A percentile compares a stretch with the other conserved stretches of the same genome.
These are phyloP conservation scores for Fusarium papillatum DNA, from an alignment of 2,329 filamentous ascomycete species.

Conservation along the genomic window DNA sequence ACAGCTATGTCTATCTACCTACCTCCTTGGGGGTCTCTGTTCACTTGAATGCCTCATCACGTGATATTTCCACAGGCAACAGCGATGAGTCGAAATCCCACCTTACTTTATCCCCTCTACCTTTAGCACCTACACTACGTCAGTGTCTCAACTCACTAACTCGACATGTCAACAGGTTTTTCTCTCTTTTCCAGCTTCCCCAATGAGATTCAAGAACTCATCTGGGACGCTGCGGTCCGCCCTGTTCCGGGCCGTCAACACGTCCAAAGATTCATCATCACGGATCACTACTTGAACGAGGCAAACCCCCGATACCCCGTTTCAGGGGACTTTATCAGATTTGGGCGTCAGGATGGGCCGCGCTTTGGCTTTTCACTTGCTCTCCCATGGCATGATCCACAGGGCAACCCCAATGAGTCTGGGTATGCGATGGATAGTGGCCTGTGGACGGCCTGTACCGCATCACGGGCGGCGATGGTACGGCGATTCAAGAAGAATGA, in stretches of 20 bases:
- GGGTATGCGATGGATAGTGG: conserved; percentile 25
- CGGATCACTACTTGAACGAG: conserved; percentile 2
- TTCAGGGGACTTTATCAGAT: neutral
- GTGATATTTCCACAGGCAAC: neutral
- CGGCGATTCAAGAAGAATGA: conserved; percentile 19
- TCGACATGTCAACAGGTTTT: neutral
- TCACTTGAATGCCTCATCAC: neutral
- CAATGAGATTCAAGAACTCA: conserved; percentile 18
- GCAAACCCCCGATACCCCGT: neutral
- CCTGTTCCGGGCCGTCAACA: conserved; percentile 10
- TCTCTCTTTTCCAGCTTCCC: conserved; percentile 6
- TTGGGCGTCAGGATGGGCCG: neutral
- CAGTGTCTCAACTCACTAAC: no score
- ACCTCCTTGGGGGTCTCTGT: no score
- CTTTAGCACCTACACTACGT: neutral
- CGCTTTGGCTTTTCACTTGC: conserved; percentile 1
- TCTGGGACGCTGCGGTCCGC: conserved; percentile 32
- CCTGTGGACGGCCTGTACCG: conserved; percentile 18
- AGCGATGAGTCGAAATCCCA: neutral
- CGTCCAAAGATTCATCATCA: conserved; percentile 28
- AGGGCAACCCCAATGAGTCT: conserved; percentile 22
- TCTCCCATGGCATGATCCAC: conserved; percentile 10
- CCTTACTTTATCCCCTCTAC: neutral
- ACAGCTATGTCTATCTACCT: neutral
- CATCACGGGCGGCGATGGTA: conserved; percentile 23